Evolutionary conservation across 2,329 filamentous ascomycete genomes (phyloP).

Genomic region (Colletotrichum horii): DNA sequence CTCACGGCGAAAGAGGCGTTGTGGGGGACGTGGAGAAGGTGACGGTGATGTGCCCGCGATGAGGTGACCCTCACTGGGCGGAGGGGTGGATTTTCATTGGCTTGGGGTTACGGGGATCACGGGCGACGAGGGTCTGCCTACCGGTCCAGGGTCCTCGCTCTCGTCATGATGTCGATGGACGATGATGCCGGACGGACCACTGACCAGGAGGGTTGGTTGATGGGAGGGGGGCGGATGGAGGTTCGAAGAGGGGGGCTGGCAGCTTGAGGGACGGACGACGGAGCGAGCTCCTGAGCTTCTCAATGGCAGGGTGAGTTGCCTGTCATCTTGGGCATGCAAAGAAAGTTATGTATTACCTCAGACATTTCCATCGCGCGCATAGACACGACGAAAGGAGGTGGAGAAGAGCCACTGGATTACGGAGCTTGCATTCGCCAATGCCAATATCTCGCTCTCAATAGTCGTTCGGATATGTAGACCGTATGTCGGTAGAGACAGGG

Average conservation of each 20-base stretch:
- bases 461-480: background rate
- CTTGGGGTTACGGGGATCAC: background rate
- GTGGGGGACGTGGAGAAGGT: slow-evolving; percentile 21
- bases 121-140: slow-evolving; percentile 3
- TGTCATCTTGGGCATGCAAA: background rate
- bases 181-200: background rate
- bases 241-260: background rate
- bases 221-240: background rate
- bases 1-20: background rate
- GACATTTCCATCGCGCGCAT: background rate
- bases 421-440: background rate
- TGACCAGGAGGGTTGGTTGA: background rate
- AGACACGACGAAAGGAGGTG: background rate
- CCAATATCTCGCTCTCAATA: background rate
- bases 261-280: background rate
- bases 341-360: background rate
- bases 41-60: slow-evolving; percentile 18
- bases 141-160: slow-evolving; percentile 15
- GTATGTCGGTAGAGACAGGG: slow-evolving; percentile 9
- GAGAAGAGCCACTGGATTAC: background rate
- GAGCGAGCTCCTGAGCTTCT: background rate
- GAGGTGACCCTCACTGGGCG: slow-evolving; percentile 1
- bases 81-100: background rate
- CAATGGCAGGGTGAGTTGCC: background rate
- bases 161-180: slow-evolving; percentile 5